Percentiles rank a stretch among this genome's conserved stretches.
Conservation (phyloP, 345 rosid species). For the Arabis hirsuta region DNA sequence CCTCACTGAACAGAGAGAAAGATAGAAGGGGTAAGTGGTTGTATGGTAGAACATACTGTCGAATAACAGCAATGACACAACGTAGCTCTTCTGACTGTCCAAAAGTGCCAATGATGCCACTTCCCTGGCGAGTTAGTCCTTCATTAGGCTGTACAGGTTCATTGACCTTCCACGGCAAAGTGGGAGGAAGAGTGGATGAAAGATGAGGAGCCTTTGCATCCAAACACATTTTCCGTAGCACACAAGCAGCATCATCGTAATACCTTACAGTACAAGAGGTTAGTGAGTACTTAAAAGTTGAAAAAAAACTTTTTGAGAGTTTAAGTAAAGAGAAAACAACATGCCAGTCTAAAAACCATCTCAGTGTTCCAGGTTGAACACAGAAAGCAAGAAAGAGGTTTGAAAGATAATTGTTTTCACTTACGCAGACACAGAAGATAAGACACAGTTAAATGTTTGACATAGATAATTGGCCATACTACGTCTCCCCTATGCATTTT, state of each 20-base stretch:
- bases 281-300: slow-evolving; percentile 8
- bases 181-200: slow-evolving; percentile 88
- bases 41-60: slow-evolving; percentile 73
- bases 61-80: slow-evolving; percentile 93
- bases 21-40: neutral
- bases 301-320: slow-evolving; percentile 8
- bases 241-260: slow-evolving; percentile 99
- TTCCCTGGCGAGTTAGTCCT: slow-evolving; percentile 95
- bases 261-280: slow-evolving; percentile 57
- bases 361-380: slow-evolving; percentile 4
- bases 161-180: slow-evolving; percentile 91
- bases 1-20: slow-evolving; percentile 21
- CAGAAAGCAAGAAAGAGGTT: neutral
- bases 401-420: too few relatives aligned
- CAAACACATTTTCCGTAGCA: slow-evolving; percentile 92
- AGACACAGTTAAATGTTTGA: neutral
- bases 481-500: neutral
- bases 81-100: slow-evolving; percentile 98
- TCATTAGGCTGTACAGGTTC: slow-evolving; percentile 80
- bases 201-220: slow-evolving; percentile 99
- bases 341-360: slow-evolving; percentile 1
- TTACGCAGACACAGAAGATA: neutral
- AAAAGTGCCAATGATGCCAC: slow-evolving; percentile 93
- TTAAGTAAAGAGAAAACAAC: neutral
- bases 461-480: neutral